Conservation (phyloP, 208 protist genomes). For the Crithidia bombi region DNA sequence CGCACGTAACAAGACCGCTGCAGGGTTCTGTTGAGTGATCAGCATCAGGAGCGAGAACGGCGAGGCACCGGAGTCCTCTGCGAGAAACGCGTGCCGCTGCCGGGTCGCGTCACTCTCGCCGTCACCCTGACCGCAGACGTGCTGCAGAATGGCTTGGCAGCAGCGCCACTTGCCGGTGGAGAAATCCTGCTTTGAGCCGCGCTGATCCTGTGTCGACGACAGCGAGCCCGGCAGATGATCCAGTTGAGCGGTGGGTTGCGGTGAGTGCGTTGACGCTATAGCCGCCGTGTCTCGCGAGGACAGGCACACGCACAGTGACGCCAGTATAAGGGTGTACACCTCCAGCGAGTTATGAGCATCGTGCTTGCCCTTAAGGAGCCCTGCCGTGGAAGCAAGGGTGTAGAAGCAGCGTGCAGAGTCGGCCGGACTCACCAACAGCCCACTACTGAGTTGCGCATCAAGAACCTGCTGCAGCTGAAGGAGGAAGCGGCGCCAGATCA, state of each 20-base stretch:
- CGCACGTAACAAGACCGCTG: neutral
- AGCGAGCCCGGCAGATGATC: neutral
- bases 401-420: conserved; percentile 27
- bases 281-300: neutral
- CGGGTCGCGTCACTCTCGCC: conserved; percentile 6
- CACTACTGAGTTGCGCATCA: conserved; percentile 18
- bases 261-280: neutral
- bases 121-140: conserved; percentile 19
- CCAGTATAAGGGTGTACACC: conserved; percentile 21
- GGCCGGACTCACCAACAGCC: conserved; percentile 7
- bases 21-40: conserved; percentile 1
- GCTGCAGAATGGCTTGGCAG: conserved; percentile 20
- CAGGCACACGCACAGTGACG: conserved; percentile 23
- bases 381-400: conserved; percentile 9
- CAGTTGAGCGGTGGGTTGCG: too few species aligned
- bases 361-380: neutral
- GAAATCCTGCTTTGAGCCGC: neutral
- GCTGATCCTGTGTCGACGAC: neutral
- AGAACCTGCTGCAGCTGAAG: conserved; percentile 29
- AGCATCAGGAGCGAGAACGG: conserved; percentile 7
- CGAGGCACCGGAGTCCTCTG: neutral
- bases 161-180: conserved; percentile 15
- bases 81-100: neutral
- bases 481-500: conserved; percentile 28
- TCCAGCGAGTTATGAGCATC: neutral